These are phyloP conservation scores for Wallacemonas sp. DNA, from an alignment of 208 protist species.

Conservation along the genomic window DNA sequence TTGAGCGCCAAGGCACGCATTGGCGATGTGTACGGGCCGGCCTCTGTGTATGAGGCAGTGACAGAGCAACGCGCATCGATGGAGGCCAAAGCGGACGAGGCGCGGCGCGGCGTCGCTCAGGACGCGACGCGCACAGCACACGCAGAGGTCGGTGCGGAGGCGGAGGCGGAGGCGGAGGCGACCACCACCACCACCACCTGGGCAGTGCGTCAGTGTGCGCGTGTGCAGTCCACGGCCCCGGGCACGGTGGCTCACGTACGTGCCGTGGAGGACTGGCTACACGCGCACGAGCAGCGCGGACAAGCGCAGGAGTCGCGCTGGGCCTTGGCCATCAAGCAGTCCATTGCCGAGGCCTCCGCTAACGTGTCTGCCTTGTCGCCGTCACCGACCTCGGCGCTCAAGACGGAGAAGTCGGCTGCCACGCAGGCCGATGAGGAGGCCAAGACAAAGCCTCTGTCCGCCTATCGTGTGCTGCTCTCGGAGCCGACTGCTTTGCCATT, in stretches of 20 bases:
- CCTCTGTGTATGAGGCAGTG: conserved; percentile 20
- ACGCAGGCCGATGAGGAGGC: not conserved
- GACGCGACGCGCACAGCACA: not conserved
- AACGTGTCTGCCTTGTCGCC: too few relatives aligned
- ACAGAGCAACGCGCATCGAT: not conserved
- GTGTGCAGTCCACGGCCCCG: conserved; percentile 23
- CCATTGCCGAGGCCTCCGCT: too few relatives aligned
- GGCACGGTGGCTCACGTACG: conserved; percentile 51
- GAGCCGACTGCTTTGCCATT: not conserved
- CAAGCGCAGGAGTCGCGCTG: conserved; percentile 38
- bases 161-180: too few relatives aligned
- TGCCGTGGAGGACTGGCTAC: conserved; percentile 39
- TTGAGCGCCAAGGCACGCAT: conserved; percentile 8
- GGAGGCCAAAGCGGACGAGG: conserved; percentile 1
- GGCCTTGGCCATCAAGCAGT: conserved; percentile 1
- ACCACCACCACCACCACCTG: too few relatives aligned
- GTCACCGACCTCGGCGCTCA: not conserved
- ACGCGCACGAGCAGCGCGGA: conserved; percentile 37
- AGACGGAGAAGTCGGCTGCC: not conserved
- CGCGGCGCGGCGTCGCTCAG: too few relatives aligned
- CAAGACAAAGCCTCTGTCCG: not conserved
- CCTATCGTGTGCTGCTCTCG: conserved; percentile 12
- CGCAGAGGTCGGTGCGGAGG: not conserved
- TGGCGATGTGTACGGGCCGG: conserved; percentile 18
- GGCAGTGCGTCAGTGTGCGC: conserved; percentile 18